Evolutionary conservation across 2,329 filamentous ascomycete species (phyloP).

Genomic region (Arthrobotrys iridis): DNA sequence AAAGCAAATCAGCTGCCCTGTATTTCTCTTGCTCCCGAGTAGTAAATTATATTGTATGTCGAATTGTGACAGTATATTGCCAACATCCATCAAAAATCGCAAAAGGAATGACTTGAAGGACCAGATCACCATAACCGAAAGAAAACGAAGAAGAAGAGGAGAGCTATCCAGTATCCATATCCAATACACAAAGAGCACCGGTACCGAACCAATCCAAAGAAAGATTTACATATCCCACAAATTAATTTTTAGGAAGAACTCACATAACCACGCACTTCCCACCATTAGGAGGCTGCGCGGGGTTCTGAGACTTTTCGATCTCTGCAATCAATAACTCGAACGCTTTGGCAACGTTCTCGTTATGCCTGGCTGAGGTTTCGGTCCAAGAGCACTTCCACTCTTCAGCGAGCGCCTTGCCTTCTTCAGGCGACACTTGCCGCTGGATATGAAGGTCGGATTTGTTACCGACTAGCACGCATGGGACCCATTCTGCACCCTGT

Average conservation of each 20-base stretch:
- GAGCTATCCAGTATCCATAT: slow-evolving; percentile 1
- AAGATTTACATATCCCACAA: slow-evolving; percentile 1
- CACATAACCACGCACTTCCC: slow-evolving; percentile 90
- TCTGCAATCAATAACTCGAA: slow-evolving; percentile 95
- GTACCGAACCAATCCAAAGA: background rate
- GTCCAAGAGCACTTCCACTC: slow-evolving; percentile 93
- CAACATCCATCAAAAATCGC: background rate
- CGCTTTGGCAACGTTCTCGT: slow-evolving; percentile 89
- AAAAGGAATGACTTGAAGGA: background rate
- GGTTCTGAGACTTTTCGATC: slow-evolving; percentile 94
- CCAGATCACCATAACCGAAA: too few species aligned
- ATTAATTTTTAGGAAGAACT: slow-evolving; percentile 59
- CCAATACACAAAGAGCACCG: background rate
- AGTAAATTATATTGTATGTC: background rate
- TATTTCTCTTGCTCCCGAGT: background rate
- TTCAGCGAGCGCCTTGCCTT: slow-evolving; percentile 83
- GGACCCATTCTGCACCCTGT: slow-evolving; percentile 89
- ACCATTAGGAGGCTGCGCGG: slow-evolving; percentile 80
- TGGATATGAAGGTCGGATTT: slow-evolving; percentile 96
- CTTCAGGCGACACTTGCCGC: slow-evolving; percentile 85
- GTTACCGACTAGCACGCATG: slow-evolving; percentile 94
- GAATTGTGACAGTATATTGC: background rate
- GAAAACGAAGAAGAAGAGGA: background rate
- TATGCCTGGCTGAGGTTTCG: slow-evolving; percentile 91
- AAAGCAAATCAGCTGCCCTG: background rate